These are phyloP conservation scores for Capsicum pubescens DNA, from an alignment of 257 asterid species.

Conservation along the genomic window DNA sequence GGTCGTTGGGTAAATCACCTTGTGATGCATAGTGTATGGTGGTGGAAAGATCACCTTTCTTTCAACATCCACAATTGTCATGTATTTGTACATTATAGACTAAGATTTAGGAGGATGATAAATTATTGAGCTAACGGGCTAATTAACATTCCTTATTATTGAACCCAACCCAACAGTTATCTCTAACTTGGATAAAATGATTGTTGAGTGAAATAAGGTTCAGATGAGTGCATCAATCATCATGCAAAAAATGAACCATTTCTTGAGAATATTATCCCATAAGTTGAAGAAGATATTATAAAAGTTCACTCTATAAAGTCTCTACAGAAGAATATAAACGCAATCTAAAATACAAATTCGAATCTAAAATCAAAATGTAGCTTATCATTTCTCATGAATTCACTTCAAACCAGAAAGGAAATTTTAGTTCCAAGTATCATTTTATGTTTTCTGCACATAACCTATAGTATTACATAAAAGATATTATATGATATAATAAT, in stretches of 20 bases:
- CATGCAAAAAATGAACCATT: background rate
- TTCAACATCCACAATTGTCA: background rate
- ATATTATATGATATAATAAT: too few species aligned
- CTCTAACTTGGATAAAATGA: background rate
- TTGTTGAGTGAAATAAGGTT: background rate
- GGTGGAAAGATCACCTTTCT: background rate
- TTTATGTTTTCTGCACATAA: background rate
- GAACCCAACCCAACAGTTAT: too few species aligned
- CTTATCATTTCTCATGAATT: background rate
- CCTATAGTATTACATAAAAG: background rate
- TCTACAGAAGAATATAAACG: background rate
- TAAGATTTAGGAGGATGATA: background rate
- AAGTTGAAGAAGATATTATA: background rate
- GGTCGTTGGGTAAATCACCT: too few species aligned
- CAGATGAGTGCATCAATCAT: too few species aligned
- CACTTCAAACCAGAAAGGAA: background rate
- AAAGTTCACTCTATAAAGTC: background rate
- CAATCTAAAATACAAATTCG: too few species aligned
- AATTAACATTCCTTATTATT: too few species aligned
- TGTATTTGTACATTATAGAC: too few species aligned
- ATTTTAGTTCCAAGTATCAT: background rate
- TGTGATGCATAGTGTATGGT: too few species aligned
- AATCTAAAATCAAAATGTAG: background rate
- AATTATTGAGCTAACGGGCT: background rate
- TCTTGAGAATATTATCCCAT: background rate